Percentiles rank a stretch among this genome's conserved stretches.
phyloP scores from a whole-genome alignment of 495 filamentous ascomycete genomes.

The Penicillium coffeae region DNA sequence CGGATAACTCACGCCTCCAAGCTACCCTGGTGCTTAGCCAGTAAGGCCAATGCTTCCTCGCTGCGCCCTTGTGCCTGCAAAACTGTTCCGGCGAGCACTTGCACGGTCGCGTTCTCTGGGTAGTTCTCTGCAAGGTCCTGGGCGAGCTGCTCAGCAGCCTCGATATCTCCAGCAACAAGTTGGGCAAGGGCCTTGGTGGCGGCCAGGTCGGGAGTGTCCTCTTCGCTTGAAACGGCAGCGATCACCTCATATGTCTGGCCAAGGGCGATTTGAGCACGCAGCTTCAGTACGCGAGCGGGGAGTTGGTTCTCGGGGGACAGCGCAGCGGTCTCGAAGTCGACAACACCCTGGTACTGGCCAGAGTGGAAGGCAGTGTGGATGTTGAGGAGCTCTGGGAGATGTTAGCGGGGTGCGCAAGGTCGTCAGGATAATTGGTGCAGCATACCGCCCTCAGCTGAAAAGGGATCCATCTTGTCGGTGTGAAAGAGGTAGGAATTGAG shows the following conservation, averaged over 20 bases:
- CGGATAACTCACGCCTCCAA: constrained; percentile 69
- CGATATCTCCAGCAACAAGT: constrained; percentile 53
- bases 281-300: constrained; percentile 72
- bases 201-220: constrained; percentile 65
- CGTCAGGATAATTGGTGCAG: not conserved
- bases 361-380: constrained; percentile 94
- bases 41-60: constrained; percentile 76
- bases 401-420: constrained; percentile 5
- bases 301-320: constrained; percentile 74
- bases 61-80: constrained; percentile 69
- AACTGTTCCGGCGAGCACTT: constrained; percentile 74
- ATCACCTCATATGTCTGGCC: constrained; percentile 71
- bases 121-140: constrained; percentile 62
- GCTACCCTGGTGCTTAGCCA: constrained; percentile 77
- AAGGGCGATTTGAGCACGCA: constrained; percentile 77
- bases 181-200: constrained; percentile 77
- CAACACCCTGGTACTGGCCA: constrained; percentile 77
- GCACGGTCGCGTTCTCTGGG: constrained; percentile 74
- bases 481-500: constrained; percentile 19
- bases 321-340: constrained; percentile 72
- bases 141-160: constrained; percentile 56
- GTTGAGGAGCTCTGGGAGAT: constrained; percentile 77
- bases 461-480: constrained; percentile 73
- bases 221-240: constrained; percentile 59
- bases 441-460: constrained; percentile 82